Base-by-base conservation (phyloP, 371 early-diverging fungal genomes). In the Apophysomyces elegans region DNA sequence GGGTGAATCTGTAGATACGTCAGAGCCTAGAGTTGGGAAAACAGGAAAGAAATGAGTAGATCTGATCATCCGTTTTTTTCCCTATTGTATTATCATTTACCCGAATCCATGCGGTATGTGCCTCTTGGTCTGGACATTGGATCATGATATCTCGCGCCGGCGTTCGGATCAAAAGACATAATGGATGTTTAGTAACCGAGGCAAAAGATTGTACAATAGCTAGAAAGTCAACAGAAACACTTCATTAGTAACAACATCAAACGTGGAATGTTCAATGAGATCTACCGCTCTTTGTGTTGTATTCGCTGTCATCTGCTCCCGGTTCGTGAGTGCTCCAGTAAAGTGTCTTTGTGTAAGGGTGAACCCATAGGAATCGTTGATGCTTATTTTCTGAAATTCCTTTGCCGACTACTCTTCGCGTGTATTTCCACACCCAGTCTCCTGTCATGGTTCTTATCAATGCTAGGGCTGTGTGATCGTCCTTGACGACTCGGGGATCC, bases 361-460 rank as follows among this genome's bases (percentile, higher is more conserved):
- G 91, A 12, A 94, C 77, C 93, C 94, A 93, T 61, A 93, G 88
- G 80, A 87, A 93, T 6, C 93, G 80, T 47, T 76, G 65, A 58
- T 94, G 91, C 11, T 80, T 74, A 50, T 87, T 87, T 67, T 87
- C 88, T 26, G 84, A 83, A n/a, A 77, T 81, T 18, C 83, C 82
- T n/a, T 68, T 68, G 5, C 80, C 83, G 58, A 81, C 78, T 26
- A 74, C 67, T 43, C 84, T 77, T 7, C 88, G 80, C 14, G 88
- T 88, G 62, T 86, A 90, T 77, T 94, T 94, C 72, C 80, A 86
- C 72, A 93, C 74, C 71, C 84, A 89, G 47, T 89, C 88, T 6
- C 94, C 94, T 35, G 90, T 86, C 93, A 93, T 93, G 21, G 91
- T 90, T 37, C 87, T 86, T 16, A 91, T 89, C n/a, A 80, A 58